Evolutionary conservation across 805 yeast species (phyloP), one percentile per base, ranked within the genome.

Genomic region (Candida berthetii): DNA sequence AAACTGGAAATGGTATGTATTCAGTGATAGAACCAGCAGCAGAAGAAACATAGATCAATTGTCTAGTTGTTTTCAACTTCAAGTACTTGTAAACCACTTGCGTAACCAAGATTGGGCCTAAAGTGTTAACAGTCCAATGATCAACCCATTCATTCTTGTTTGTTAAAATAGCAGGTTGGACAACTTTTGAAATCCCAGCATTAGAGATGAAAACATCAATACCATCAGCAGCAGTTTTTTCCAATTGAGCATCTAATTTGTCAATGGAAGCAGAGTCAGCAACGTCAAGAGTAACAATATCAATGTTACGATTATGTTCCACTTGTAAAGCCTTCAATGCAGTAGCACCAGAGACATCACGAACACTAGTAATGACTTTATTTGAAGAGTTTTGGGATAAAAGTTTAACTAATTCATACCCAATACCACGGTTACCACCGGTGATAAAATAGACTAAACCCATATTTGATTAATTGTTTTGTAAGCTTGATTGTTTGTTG

Each of bases 181-280:
- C 2, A 9, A 14, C n/a, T 11, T 37, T 13, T 9, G 48, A 39
- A 19, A 29, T 28, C 18, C 58, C 62, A 13, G 62, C 55, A 44
- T 54, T 56, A 20, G 46, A 43, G 22, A 56, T 40, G 16, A 53
- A 42, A 17, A 49, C 49, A 36, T 57, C 62, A 36, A 57, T 42
- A 18, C 48, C 50, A 10, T 48, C 48, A 6, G 44, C 47, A 10
- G 52, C 44, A 18, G 28, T 18, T 14, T 16, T 18, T 1, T n/a
- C 3, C 24, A 37, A 28, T 29, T 37, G 39, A n/a, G 33, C 24
- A 28, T 37, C 39, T 18, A 37, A 15, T 18, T 41, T 45, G 3
- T 37, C 40, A 29, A 49, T 46, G 8, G 48, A 35, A 14, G 42
- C 45, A 20, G 42, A 40, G 16, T 37, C 29, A 20, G 42, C 29